phyloP scores from a whole-genome alignment of 2,329 filamentous ascomycete species.

The Botrytis deweyae region DNA sequence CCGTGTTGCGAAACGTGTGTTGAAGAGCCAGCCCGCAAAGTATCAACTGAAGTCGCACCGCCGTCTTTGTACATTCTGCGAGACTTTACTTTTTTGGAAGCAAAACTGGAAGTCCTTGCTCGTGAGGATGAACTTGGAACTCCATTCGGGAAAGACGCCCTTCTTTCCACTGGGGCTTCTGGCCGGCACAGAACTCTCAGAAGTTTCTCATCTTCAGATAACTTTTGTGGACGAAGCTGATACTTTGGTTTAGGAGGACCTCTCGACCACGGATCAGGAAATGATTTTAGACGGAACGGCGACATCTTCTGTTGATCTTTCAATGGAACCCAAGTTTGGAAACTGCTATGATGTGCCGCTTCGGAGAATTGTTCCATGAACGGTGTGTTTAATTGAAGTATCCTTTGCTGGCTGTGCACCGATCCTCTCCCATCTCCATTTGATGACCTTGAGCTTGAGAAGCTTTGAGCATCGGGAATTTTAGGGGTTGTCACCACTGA shows the following conservation, averaged over 20 bases:
- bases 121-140: not conserved
- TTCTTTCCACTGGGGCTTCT: not conserved
- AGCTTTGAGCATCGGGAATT: not conserved
- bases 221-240: not conserved
- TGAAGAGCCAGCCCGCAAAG: not conserved
- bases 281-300: not conserved
- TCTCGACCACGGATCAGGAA: constrained; percentile 11
- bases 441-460: not conserved
- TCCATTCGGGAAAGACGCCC: not conserved
- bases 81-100: not conserved
- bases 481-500: not conserved
- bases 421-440: not conserved
- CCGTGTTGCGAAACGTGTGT: not conserved
- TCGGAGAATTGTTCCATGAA: constrained; percentile 8
- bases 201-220: constrained; percentile 10
- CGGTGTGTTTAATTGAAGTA: not conserved
- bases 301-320: not conserved
- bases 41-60: not conserved
- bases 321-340: not conserved
- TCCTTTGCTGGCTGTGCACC: not conserved
- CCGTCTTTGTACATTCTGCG: not conserved
- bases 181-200: not conserved
- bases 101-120: not conserved
- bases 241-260: constrained; percentile 10
- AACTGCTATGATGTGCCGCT: constrained; percentile 8